Evolutionary conservation across 2,329 filamentous ascomycete genomes (phyloP).

Genomic region (Aspergillus ruber): DNA sequence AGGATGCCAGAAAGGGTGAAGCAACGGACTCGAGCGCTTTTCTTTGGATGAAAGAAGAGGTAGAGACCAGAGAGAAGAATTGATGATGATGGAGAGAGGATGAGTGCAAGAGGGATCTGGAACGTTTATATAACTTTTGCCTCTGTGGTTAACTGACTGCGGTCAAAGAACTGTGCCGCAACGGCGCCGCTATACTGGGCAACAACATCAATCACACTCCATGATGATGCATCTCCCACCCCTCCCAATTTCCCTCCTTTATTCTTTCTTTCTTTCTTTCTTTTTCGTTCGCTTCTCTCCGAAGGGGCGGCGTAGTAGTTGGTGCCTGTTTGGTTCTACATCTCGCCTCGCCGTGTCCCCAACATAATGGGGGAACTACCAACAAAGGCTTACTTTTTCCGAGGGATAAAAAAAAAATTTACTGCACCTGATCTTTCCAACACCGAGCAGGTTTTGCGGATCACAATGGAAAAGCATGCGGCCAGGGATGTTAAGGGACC

Average conservation of each 20-base stretch:
- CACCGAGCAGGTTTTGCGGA: constrained; percentile 20
- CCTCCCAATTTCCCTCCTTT: neutral
- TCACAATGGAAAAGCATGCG: constrained; percentile 15
- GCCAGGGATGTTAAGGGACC: constrained; percentile 5
- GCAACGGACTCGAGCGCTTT: neutral
- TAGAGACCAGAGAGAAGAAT: neutral
- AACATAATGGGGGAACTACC: constrained; percentile 11
- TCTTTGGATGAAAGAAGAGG: neutral
- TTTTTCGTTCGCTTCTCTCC: neutral
- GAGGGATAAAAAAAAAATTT: neutral
- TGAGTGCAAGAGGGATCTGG: neutral
- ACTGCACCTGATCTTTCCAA: constrained; percentile 16
- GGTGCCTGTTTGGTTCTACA: too few species aligned
- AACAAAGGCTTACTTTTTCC: constrained; percentile 8
- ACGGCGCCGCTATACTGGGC: constrained; percentile 13
- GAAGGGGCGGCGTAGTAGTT: too few species aligned
- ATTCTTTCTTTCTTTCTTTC: constrained; percentile 2
- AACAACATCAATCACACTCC: constrained; percentile 7
- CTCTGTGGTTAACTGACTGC: constrained; percentile 7
- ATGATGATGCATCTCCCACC: constrained; percentile 10
- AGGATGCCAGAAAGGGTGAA: neutral
- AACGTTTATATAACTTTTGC: constrained; percentile 1
- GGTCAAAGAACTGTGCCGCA: constrained; percentile 14
- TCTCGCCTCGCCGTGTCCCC: constrained; percentile 1
- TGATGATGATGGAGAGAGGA: neutral